Conservation (phyloP, 2,329 filamentous ascomycete genomes). For the Microsporum audouinii region DNA sequence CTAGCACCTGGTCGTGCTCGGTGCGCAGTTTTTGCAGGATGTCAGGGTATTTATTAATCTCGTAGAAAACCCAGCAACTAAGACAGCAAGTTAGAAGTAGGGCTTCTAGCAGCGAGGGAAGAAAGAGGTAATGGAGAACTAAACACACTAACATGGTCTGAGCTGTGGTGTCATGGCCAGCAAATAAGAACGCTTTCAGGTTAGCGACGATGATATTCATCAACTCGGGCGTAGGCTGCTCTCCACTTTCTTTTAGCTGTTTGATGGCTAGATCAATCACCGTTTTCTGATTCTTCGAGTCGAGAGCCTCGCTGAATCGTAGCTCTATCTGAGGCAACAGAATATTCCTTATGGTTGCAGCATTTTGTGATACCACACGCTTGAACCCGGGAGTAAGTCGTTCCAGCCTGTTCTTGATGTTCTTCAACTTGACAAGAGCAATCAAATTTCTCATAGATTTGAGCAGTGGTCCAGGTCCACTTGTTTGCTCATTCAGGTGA, state of each 20-base stretch:
- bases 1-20: constrained; percentile 46
- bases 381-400: neutral
- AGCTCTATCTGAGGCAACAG: neutral
- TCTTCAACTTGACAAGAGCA: constrained; percentile 4
- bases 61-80: constrained; percentile 2
- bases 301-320: neutral
- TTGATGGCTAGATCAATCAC: constrained; percentile 6
- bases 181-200: constrained; percentile 25
- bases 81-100: neutral
- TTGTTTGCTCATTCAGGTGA: neutral
- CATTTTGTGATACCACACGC: neutral
- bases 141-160: constrained; percentile 19
- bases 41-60: constrained; percentile 16
- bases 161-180: constrained; percentile 27
- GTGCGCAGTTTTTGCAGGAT: constrained; percentile 29
- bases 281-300: constrained; percentile 1
- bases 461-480: neutral
- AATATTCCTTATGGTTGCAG: neutral
- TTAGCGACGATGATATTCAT: constrained; percentile 12
- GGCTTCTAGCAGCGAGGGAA: neutral
- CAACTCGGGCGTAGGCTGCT: neutral
- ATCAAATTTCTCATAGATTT: neutral
- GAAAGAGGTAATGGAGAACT: constrained; percentile 17
- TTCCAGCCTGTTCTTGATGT: neutral
- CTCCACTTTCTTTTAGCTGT: constrained; percentile 2